Conservation (phyloP, 2,329 filamentous ascomycete species). For the Penicillium polonicum region DNA sequence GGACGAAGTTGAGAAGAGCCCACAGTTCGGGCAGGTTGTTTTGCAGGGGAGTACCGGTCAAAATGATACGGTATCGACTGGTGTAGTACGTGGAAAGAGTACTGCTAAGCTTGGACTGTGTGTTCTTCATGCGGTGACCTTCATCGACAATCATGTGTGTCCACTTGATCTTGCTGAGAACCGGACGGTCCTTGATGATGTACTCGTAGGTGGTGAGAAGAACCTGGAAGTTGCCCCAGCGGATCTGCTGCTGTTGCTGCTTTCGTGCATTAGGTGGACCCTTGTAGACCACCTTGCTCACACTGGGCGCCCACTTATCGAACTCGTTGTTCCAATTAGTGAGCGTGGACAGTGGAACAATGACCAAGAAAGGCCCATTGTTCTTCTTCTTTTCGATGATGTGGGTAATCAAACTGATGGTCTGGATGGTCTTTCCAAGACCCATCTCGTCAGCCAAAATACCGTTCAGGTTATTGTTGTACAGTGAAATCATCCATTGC, state of each 20-base stretch:
- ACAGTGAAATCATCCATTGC: conserved; percentile 99
- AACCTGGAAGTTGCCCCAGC: conserved; percentile 93
- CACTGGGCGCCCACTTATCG: conserved; percentile 94
- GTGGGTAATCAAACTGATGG: conserved; percentile 95
- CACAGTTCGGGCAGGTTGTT: conserved; percentile 96
- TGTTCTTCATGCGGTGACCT: conserved; percentile 99
- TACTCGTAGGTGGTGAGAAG: conserved; percentile 98
- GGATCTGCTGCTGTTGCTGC: conserved; percentile 87
- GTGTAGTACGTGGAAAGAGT: conserved; percentile 94
- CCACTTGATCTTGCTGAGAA: conserved; percentile 98
- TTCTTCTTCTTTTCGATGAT: conserved; percentile 95
- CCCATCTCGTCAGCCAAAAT: conserved; percentile 99
- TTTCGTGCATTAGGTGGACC: conserved; percentile 86
- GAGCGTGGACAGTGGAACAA: conserved; percentile 92
- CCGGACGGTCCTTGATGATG: conserved; percentile 96
- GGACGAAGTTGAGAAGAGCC: conserved; percentile 97
- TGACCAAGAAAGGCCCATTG: conserved; percentile 88
- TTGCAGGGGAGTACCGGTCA: conserved; percentile 94
- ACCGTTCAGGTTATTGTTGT: conserved; percentile 99
- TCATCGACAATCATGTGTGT: conserved; percentile 99
- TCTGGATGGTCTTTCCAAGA: conserved; percentile 99
- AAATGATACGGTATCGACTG: conserved; percentile 91
- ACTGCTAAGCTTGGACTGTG: conserved; percentile 89
- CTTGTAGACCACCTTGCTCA: conserved; percentile 91
- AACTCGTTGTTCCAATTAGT: conserved; percentile 99